phyloP scores from a whole-genome alignment of 345 rosid genomes.

The Leavenworthia alabamica region DNA sequence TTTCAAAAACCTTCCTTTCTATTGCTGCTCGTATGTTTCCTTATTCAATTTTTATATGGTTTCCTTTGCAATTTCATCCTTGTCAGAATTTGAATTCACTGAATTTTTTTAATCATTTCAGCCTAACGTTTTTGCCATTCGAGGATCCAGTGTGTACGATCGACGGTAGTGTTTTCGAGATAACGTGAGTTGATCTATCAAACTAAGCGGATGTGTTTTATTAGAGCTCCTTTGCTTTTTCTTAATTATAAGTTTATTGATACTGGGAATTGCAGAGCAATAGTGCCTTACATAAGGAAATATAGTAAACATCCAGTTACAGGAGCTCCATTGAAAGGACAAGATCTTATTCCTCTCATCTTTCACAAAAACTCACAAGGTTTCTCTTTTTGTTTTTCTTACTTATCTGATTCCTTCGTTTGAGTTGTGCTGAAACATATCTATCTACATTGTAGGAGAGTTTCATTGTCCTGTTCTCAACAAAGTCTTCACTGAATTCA shows the following conservation, averaged over 20 bases:
- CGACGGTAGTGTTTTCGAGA: slow-evolving; percentile 86
- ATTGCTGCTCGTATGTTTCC: slow-evolving; percentile 81
- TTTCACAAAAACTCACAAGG: slow-evolving; percentile 90
- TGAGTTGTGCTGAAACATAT: background rate
- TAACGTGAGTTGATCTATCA: slow-evolving; percentile 45
- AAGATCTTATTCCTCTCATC: slow-evolving; percentile 63
- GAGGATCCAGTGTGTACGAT: slow-evolving; percentile 66
- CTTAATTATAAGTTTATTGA: background rate
- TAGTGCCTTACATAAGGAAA: slow-evolving; percentile 77
- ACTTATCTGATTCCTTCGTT: background rate
- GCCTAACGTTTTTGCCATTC: slow-evolving; percentile 84
- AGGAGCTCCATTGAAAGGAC: slow-evolving; percentile 62
- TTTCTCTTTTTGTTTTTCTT: slow-evolving; percentile 12
- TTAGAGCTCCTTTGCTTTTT: background rate
- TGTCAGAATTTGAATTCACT: background rate
- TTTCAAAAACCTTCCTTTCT: slow-evolving; percentile 92
- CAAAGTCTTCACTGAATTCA: slow-evolving; percentile 88
- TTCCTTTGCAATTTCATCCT: background rate
- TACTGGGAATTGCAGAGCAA: slow-evolving; percentile 43
- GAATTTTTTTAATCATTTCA: slow-evolving; percentile 31
- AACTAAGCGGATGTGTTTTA: background rate
- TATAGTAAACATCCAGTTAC: slow-evolving; percentile 85
- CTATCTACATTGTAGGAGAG: slow-evolving; percentile 49
- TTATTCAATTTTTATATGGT: background rate
- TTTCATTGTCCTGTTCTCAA: slow-evolving; percentile 82